These are phyloP conservation scores for Cairneyella variabilis DNA, from an alignment of 495 filamentous ascomycete species.

Conservation along the genomic window DNA sequence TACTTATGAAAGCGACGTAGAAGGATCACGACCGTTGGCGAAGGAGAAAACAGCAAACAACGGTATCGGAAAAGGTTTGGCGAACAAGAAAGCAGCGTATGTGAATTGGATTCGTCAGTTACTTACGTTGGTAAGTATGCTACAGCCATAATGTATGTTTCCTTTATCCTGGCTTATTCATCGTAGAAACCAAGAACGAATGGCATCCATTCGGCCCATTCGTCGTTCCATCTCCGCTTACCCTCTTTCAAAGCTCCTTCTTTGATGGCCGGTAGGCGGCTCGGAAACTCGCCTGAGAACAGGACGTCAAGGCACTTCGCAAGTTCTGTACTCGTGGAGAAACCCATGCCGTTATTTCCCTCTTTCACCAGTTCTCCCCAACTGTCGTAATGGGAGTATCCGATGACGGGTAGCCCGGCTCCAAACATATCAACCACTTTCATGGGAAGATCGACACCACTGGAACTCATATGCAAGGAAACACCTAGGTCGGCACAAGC, in stretches of 20 bases:
- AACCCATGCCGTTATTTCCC: conserved; percentile 80
- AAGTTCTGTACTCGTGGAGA: conserved; percentile 62
- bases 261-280: conserved; percentile 51
- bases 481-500: conserved; percentile 86
- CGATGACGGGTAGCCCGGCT: conserved; percentile 83
- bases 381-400: conserved; percentile 76
- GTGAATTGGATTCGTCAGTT: too few species aligned
- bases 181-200: too few species aligned
- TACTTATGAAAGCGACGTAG: too few species aligned
- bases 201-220: conserved; percentile 80
- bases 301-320: conserved; percentile 54
- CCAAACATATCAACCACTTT: conserved; percentile 99
- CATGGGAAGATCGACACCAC: conserved; percentile 96
- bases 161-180: too few species aligned
- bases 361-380: conserved; percentile 85
- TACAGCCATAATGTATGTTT: too few species aligned
- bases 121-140: too few species aligned
- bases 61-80: too few species aligned
- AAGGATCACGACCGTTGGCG: too few species aligned
- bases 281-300: conserved; percentile 41
- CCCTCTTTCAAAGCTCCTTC: conserved; percentile 75
- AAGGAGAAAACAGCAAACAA: background rate
- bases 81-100: too few species aligned
- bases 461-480: conserved; percentile 86
- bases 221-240: conserved; percentile 81